phyloP scores from a whole-genome alignment of 345 rosid species.

The Kandelia obovata region DNA sequence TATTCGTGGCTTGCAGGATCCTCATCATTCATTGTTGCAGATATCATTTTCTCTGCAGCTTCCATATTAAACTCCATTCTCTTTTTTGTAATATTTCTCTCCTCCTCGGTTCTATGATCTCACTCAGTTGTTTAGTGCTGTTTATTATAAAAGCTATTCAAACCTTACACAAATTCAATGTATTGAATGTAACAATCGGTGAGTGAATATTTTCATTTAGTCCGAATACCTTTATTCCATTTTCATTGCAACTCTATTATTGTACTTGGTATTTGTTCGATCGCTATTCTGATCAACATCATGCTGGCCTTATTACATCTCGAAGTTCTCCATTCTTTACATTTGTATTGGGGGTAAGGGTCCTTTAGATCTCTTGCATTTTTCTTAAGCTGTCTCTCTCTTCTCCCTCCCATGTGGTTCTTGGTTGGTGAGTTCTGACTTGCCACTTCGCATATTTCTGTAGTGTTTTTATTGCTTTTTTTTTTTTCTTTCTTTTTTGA shows the following conservation, averaged over 20 bases:
- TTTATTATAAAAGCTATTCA: constrained; percentile 53
- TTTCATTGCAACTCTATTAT: constrained; percentile 50
- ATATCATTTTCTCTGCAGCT: neutral
- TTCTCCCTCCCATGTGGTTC: neutral
- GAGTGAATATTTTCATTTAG: constrained; percentile 14
- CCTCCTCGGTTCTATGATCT: constrained; percentile 61
- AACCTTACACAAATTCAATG: constrained; percentile 58
- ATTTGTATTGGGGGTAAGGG: constrained; percentile 68
- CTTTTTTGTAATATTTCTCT: neutral
- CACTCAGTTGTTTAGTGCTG: constrained; percentile 48
- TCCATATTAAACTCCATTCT: neutral
- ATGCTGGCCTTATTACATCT: constrained; percentile 43
- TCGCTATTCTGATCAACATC: constrained; percentile 51
- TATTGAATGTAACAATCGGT: constrained; percentile 87
- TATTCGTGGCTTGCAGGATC: constrained; percentile 44
- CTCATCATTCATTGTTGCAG: neutral
- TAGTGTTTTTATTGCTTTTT: no score
- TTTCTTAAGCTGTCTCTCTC: neutral
- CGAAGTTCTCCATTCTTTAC: constrained; percentile 63
- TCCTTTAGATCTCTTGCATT: constrained; percentile 2
- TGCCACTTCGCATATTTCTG: no score
- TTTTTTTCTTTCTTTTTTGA: no score
- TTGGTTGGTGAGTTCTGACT: no score
- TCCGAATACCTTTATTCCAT: constrained; percentile 21
- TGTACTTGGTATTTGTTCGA: constrained; percentile 72